These are phyloP conservation scores for Lippia alba DNA, from an alignment of 305 asterid genomes.

Conservation along the genomic window DNA sequence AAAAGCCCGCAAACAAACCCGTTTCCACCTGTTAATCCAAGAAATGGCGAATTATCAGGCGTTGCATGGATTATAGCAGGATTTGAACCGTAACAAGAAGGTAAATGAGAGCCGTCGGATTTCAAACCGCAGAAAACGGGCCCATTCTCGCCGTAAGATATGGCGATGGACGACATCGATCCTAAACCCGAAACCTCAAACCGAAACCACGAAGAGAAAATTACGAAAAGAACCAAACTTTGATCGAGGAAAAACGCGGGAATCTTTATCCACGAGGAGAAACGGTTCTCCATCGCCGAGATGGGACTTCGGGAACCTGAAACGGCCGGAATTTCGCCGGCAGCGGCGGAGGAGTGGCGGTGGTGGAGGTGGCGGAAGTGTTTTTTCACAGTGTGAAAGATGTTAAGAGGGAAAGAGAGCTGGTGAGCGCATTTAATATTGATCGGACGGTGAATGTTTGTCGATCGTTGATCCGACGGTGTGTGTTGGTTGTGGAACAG, in stretches of 20 bases:
- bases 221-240: conserved; percentile 34
- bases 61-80: conserved; percentile 60
- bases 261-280: conserved; percentile 5
- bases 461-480: conserved; percentile 40
- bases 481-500: conserved; percentile 13
- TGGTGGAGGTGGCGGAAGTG: conserved; percentile 43
- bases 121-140: conserved; percentile 80
- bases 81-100: conserved; percentile 73
- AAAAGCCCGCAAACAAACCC: conserved; percentile 81
- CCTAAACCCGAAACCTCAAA: conserved; percentile 61
- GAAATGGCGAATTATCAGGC: conserved; percentile 57
- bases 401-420: conserved; percentile 45
- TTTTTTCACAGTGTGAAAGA: conserved; percentile 35
- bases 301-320: background rate
- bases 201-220: conserved; percentile 40
- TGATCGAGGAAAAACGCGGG: conserved; percentile 34
- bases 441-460: conserved; percentile 40
- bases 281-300: conserved; percentile 26
- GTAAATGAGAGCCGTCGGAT: conserved; percentile 79
- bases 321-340: background rate
- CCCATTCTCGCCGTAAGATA: conserved; percentile 78
- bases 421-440: conserved; percentile 63
- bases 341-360: conserved; percentile 37
- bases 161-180: conserved; percentile 82
- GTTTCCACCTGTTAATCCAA: conserved; percentile 73